phyloP scores from a whole-genome alignment of 2,329 filamentous ascomycete genomes.

The Escovopsis weberi region DNA sequence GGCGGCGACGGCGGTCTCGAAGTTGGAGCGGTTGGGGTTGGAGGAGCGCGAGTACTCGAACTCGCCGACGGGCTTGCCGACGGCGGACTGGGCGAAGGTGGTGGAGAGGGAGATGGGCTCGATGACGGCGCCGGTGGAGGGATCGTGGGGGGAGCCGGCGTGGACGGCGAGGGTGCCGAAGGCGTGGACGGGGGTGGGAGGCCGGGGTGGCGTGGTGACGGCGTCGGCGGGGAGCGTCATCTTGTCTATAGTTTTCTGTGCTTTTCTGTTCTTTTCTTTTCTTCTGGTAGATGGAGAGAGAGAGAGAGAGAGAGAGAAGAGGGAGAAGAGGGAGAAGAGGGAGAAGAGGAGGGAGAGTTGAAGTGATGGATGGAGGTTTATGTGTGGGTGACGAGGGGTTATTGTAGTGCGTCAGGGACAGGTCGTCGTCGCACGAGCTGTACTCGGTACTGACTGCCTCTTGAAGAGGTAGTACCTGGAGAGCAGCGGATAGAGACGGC shows the following conservation, averaged over 20 bases:
- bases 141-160: constrained; percentile 81
- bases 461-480: too few relatives aligned
- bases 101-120: constrained; percentile 92
- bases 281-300: not conserved
- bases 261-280: constrained; percentile 2
- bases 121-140: constrained; percentile 86
- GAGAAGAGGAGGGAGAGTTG: not conserved
- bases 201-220: constrained; percentile 59
- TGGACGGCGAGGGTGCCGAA: constrained; percentile 95
- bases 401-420: too few relatives aligned
- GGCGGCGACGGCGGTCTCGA: constrained; percentile 79
- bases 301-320: too few relatives aligned
- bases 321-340: too few relatives aligned
- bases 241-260: not conserved
- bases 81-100: constrained; percentile 82
- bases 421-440: too few relatives aligned
- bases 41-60: constrained; percentile 91
- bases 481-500: too few relatives aligned
- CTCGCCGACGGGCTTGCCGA: constrained; percentile 72
- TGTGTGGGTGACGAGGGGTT: too few relatives aligned
- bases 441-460: too few relatives aligned
- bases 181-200: constrained; percentile 55
- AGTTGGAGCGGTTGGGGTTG: constrained; percentile 92
- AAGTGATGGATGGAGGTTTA: not conserved
- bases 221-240: constrained; percentile 27